A percentile compares a stretch with the other conserved stretches of the same genome.
phyloP scores from a whole-genome alignment of 208 protist species.

The Leptomonas pyrrhocoris region DNA sequence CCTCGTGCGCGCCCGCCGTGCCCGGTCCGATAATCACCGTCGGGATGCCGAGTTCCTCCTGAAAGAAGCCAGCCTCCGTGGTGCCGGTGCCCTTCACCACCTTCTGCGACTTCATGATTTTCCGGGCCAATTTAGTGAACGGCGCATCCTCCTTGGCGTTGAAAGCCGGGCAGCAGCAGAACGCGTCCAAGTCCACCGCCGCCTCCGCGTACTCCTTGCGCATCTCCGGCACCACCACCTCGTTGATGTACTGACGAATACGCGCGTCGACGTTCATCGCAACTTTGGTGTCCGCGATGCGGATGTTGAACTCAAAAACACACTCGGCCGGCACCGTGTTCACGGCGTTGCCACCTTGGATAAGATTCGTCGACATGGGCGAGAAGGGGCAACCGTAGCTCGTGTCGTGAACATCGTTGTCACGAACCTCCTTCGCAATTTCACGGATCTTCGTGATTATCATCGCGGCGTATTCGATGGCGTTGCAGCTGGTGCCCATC shows the following conservation, averaged over 20 bases:
- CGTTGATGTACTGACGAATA: slow-evolving; percentile 42
- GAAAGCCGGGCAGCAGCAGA: slow-evolving; percentile 29
- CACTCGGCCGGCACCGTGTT: slow-evolving; percentile 57
- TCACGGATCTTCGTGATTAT: slow-evolving; percentile 47
- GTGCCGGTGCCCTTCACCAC: slow-evolving; percentile 29
- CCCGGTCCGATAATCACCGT: slow-evolving; percentile 55
- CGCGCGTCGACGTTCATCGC: slow-evolving; percentile 17
- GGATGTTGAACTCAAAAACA: slow-evolving; percentile 39
- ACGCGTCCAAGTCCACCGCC: slow-evolving; percentile 17
- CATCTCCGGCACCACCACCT: slow-evolving; percentile 33
- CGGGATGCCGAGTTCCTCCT: slow-evolving; percentile 43
- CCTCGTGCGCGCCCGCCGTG: slow-evolving; percentile 43
- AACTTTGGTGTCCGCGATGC: slow-evolving; percentile 30
- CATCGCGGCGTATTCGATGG: slow-evolving; percentile 46
- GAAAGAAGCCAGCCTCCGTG: slow-evolving; percentile 59
- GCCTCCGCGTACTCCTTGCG: slow-evolving; percentile 39
- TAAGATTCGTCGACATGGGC: slow-evolving; percentile 29
- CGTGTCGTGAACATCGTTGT: slow-evolving; percentile 23
- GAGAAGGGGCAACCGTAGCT: slow-evolving; percentile 35
- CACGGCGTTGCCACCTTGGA: slow-evolving; percentile 42
- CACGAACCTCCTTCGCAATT: slow-evolving; percentile 35
- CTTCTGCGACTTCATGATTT: slow-evolving; percentile 15
- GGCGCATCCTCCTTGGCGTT: slow-evolving; percentile 36
- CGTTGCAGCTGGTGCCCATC: slow-evolving; percentile 48
- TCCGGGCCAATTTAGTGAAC: slow-evolving; percentile 40